These are phyloP conservation scores for Lophiotrema nucula DNA, from an alignment of 495 filamentous ascomycete species.

Conservation along the genomic window DNA sequence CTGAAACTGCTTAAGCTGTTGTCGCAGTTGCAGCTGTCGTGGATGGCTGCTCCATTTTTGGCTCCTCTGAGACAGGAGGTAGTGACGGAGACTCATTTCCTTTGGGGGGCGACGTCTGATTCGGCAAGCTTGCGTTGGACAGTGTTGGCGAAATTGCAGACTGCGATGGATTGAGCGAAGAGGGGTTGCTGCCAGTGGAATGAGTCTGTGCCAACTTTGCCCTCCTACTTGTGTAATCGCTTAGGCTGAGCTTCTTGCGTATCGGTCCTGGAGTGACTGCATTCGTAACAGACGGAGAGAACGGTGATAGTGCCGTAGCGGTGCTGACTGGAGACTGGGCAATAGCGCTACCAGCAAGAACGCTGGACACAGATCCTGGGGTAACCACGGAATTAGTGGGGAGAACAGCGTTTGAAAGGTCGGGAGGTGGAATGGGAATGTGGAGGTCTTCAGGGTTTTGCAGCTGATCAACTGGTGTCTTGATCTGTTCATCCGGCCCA, in stretches of 20 bases:
- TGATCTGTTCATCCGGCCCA: neutral
- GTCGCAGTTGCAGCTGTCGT: no score
- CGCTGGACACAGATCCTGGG: constrained; percentile 20
- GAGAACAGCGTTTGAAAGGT: constrained; percentile 41
- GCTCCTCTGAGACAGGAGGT: no score
- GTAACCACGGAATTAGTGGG: constrained; percentile 47
- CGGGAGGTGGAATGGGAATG: constrained; percentile 21
- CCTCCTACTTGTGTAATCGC: constrained; percentile 63
- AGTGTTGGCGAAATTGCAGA: constrained; percentile 19
- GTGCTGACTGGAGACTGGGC: constrained; percentile 56
- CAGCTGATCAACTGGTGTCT: neutral
- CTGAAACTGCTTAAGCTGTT: no score
- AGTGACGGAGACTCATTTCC: no score
- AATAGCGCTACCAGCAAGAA: constrained; percentile 31
- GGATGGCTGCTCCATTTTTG: no score
- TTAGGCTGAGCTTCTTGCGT: constrained; percentile 71
- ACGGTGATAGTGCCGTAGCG: constrained; percentile 38
- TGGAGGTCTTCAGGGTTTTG: constrained; percentile 26
- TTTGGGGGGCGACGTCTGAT: neutral
- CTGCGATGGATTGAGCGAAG: neutral
- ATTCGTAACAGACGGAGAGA: constrained; percentile 45
- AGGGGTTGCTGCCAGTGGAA: neutral
- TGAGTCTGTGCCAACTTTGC: constrained; percentile 35
- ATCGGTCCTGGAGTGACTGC: constrained; percentile 58
- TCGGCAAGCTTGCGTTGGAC: constrained; percentile 17